Percentiles rank a stretch among this genome's conserved stretches.
Evolutionary conservation across 495 filamentous ascomycete species (phyloP).

Genomic region (Hypoxylon fragiforme): DNA sequence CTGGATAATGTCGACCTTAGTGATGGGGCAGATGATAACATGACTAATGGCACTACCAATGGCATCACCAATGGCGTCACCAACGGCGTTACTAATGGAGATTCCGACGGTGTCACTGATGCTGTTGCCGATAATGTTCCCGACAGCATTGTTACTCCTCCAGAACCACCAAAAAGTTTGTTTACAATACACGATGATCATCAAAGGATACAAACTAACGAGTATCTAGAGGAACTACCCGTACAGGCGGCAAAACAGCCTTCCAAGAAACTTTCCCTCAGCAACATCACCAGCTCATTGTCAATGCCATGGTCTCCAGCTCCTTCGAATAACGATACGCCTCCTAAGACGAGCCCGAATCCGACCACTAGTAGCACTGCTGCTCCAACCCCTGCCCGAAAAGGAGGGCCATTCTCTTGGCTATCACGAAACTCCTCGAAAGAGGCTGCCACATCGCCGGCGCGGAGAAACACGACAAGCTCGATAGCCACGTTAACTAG

Average conservation of each 20-base stretch:
- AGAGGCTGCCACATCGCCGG: slow-evolving; percentile 58
- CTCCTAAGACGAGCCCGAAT: slow-evolving; percentile 40
- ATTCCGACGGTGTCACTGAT: no score
- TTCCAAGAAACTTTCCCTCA: slow-evolving; percentile 50
- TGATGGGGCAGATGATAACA: no score
- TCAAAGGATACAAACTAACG: slow-evolving; percentile 3
- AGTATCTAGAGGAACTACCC: slow-evolving; percentile 13
- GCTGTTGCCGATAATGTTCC: no score
- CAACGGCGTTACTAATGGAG: no score
- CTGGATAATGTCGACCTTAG: slow-evolving; percentile 73
- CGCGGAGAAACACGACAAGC: slow-evolving; percentile 69
- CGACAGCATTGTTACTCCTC: no score
- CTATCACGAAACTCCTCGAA: slow-evolving; percentile 76
- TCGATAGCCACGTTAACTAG: slow-evolving; percentile 75
- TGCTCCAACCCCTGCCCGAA: slow-evolving; percentile 56
- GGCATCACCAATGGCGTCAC: no score
- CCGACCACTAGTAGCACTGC: slow-evolving; percentile 45
- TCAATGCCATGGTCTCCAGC: slow-evolving; percentile 58
- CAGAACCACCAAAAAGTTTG: slow-evolving; percentile 38
- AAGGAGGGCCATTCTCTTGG: slow-evolving; percentile 81
- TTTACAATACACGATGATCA: background rate
- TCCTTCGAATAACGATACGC: slow-evolving; percentile 39
- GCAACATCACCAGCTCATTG: slow-evolving; percentile 49
- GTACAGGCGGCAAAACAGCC: slow-evolving; percentile 31
- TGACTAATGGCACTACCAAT: no score